Percentiles rank a stretch among this genome's conserved stretches.
Evolutionary conservation across 2,329 filamentous ascomycete species (phyloP).

Genomic region (Zopfia rhizophila): DNA sequence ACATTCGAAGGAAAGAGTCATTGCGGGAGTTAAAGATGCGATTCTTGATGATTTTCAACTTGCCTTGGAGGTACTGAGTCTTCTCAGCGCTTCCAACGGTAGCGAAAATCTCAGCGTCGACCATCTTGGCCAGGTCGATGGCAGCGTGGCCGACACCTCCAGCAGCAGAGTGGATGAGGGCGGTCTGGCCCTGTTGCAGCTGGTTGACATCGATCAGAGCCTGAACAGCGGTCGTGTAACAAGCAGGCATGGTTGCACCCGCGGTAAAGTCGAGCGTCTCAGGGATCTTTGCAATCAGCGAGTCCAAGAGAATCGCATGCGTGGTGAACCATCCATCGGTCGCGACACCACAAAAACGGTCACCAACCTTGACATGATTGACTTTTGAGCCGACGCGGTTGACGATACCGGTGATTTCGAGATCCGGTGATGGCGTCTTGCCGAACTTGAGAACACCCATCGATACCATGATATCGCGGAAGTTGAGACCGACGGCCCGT

Average conservation of each 20-base stretch:
- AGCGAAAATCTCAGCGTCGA: constrained; percentile 20
- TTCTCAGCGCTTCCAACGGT: constrained; percentile 23
- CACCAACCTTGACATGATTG: not conserved
- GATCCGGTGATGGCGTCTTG: constrained; percentile 4
- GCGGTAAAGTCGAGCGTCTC: constrained; percentile 2
- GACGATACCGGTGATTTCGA: constrained; percentile 28
- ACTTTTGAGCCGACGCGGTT: not conserved
- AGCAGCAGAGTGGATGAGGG: constrained; percentile 29
- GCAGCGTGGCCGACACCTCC: constrained; percentile 25
- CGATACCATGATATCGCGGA: constrained; percentile 10
- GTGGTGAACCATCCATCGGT: not conserved
- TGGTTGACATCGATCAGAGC: constrained; percentile 27
- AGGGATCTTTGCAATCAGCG: not conserved
- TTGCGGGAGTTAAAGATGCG: constrained; percentile 36
- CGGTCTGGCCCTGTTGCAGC: constrained; percentile 34
- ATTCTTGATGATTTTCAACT: constrained; percentile 19
- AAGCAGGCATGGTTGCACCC: constrained; percentile 3
- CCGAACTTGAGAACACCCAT: constrained; percentile 31
- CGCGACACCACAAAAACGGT: constrained; percentile 5
- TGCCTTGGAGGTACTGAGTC: constrained; percentile 9
- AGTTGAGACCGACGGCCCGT: constrained; percentile 21
- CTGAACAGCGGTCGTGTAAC: constrained; percentile 5
- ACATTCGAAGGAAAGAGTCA: constrained; percentile 30
- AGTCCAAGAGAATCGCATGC: too few species aligned
- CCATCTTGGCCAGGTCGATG: constrained; percentile 14